Evolutionary conservation across 2,329 filamentous ascomycete species (phyloP), one percentile per base, ranked within the genome.

Genomic region (Fusarium equiseti): DNA sequence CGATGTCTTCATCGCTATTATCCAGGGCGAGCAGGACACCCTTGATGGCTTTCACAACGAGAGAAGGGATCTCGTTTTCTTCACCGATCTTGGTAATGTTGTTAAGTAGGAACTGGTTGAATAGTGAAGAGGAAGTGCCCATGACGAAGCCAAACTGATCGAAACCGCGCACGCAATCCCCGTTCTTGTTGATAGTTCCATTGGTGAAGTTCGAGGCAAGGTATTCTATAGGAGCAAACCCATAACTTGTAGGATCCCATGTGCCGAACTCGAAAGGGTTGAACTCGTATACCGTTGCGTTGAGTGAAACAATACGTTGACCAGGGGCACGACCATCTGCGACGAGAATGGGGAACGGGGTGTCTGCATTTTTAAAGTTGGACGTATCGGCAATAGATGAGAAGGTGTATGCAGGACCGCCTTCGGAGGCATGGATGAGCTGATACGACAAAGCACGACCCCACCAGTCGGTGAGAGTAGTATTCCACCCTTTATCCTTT

Each of bases 381-480:
- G 79, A 77, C 42, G 85, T 78, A 46, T 83, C 73, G 80, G 78
- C 82, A 73, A 85, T 84, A 3, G 93, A 96, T 5, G 93, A 97
- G 82, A 91, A 97, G 5, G 94, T 97, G 76, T 92, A 94, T 8
- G 84, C 85, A 12, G 91, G 89, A 1, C 93, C 94, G 38, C 94
- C 95, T 60, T 92, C 81, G 1, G 85, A 85, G 5, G 88, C 91
- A 77, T 95, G 92, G 77, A 97, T 87, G 44, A 97, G 87, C 81
- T 97, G 94, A 80, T 91, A 97, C 3, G 91, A 91, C 20, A 97
- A 85, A 35, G 92, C 92, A 61, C 94, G 91, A 31, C 92, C 93
- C 91, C 94, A 97, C 79, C 94, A 94, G 81, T 98, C 95, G 0
- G 95, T 97, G 61, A 97, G 85, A 5, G 92, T 92, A 2, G 87